Evolutionary conservation across 2,329 filamentous ascomycete genomes (phyloP), one percentile per base, ranked within the genome.

Genomic region (Fusarium pseudograminearum): DNA sequence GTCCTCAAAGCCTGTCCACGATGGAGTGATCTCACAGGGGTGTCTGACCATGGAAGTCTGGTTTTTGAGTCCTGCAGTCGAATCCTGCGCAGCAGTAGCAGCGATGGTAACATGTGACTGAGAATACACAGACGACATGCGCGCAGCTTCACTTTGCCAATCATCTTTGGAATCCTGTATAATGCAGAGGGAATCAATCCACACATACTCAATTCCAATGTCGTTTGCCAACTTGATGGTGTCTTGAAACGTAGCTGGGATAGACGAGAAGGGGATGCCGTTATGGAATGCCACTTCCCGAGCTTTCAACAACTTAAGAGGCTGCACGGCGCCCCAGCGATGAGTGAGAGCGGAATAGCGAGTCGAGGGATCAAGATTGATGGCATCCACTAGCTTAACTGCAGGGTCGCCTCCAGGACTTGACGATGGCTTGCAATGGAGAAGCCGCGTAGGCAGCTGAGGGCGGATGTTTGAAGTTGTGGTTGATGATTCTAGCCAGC

Each of bases 161-260:
- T 70, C 68, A n/a, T 70, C 45, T 30, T 69, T 61, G 24, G 65
- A 71, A 42, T 70, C 68, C 34, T 70, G 68, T 5, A 69, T 65
- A 34, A 70, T 70, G 7, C 67, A 70, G 18, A 70, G 59, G 4
- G 67, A 71, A 20, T 71, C 68, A 24, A 71, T 71, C 68, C 68
- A 71, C 5, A 71, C 24, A 10, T 71, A 71, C 11, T 61, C 59
- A 5, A 71, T 46, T 5, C 30, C 60, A 9, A 71, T 34, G 2
- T 53, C 30, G 3, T 55, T 61, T 12, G 60, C 22, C 6, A 71
- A 22, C 18, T n/a, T 57, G 16, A 69, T 69, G 8, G 60, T 53
- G 22, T 71, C 65, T 47, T 66, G 68, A 26, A 71, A 71, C 26
- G 68, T 71, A 12, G 60, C 24, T 2, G 68, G 68, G 16, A 71